Evolutionary conservation across 2,329 filamentous ascomycete species (phyloP).

Genomic region (Magnaporthales sp.): DNA sequence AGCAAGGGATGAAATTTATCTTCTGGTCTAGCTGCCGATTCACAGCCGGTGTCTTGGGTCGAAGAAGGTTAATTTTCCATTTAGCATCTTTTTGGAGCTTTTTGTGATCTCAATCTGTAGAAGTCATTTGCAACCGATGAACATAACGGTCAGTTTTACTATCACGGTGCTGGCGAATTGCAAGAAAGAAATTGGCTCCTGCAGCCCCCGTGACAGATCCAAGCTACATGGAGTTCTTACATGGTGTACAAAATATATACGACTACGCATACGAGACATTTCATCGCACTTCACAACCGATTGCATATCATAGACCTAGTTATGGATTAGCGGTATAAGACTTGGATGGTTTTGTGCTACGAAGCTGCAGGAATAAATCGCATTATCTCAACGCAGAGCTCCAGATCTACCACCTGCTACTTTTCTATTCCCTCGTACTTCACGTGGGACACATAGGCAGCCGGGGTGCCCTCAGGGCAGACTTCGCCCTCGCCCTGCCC

Average conservation of each 20-base stretch:
- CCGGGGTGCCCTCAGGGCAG: not conserved
- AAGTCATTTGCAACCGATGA: not conserved
- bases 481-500: slow-evolving; percentile 15
- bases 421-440: not conserved
- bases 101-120: not conserved
- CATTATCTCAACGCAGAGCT: not conserved
- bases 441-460: not conserved
- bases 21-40: not conserved
- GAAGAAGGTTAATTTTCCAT: not conserved
- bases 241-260: not conserved
- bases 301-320: no score
- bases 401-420: not conserved
- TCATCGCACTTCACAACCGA: not conserved
- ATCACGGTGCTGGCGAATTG: not conserved
- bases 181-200: not conserved
- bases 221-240: not conserved
- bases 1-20: not conserved
- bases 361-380: not conserved
- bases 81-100: not conserved
- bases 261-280: not conserved
- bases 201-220: not conserved
- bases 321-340: no score
- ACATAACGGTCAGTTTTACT: not conserved
- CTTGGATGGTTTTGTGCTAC: not conserved
- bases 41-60: no score